Base-by-base conservation (phyloP, 345 rosid species). In the Brassica juncea region DNA sequence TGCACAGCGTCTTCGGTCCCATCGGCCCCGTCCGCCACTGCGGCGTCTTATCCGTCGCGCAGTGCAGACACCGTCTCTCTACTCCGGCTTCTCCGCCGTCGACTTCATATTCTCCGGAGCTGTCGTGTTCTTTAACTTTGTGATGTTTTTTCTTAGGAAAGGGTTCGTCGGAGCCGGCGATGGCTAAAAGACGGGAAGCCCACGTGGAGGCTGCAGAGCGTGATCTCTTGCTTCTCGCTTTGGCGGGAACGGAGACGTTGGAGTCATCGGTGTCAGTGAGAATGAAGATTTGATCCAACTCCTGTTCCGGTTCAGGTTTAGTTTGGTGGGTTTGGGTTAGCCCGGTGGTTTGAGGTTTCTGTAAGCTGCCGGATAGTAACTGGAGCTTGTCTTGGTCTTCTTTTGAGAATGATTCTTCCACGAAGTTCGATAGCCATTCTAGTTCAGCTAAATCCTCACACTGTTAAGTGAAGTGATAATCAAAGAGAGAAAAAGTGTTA, bases 361-460 rank as follows among this genome's bases (percentile, higher is more conserved):
- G 84, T 87, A 3, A 72, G 21, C 1, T 14, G n/a, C 99, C 99
- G 55, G 97, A 90, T 39, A 93, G 83, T 34, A 95, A 86, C 66
- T 95, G 97, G 16, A 88, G 89, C 88, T 89, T 90, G 67, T 93
- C 90, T 84, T 89, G 60, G 81, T 91, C 99, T 76, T 95, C 98
- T 85, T 89, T 88, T 49, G 98, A 88, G 83, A 95, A 95, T 27
- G 99, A 89, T 82, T 95, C 98, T 84, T 95, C 99, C 77, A 88
- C 97, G 78, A 95, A 84, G 82, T 93, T 95, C 2, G 99, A 95
- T 60, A 95, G 82, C 99, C 99, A 95, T 85, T 95, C 99, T 5
- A 95, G 86, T 86, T 95, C 98, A 59, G 97, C 98, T 79, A 95
- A 83, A 63, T 95, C 94, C 15, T 95, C 99, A 63, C 85, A 85